These are phyloP conservation scores for Paramecium octaurelia DNA, from an alignment of 73 alveolate species.

Conservation along the genomic window DNA sequence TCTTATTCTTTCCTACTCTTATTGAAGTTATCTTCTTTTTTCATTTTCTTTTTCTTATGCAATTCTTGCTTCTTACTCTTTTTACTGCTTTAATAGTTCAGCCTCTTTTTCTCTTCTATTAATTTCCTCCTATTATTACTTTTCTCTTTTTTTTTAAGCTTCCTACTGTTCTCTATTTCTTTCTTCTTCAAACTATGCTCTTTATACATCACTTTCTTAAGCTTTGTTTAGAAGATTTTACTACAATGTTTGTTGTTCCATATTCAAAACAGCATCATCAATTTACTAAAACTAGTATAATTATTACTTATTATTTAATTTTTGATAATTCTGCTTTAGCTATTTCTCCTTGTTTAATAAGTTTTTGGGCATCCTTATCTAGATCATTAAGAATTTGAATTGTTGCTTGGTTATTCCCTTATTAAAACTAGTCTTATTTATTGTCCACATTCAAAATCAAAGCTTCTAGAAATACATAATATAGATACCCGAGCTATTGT, in stretches of 20 bases:
- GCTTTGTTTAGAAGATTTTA: neutral
- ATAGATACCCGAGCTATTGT: conserved; percentile 15
- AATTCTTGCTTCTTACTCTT: neutral
- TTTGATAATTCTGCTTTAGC: neutral
- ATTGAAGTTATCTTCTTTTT: neutral
- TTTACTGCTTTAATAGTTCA: neutral
- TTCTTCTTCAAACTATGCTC: neutral
- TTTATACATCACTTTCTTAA: neutral
- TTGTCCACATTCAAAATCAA: neutral
- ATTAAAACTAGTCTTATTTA: neutral
- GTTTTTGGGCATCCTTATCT: neutral
- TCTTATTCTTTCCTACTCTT: neutral
- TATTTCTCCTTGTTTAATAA: neutral
- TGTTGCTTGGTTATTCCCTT: neutral
- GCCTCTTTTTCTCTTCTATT: neutral
- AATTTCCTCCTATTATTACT: neutral
- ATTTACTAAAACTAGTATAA: neutral
- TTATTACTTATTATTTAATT: neutral
- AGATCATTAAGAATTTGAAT: neutral
- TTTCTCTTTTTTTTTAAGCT: neutral
- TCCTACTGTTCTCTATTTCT: neutral
- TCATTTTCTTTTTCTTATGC: neutral
- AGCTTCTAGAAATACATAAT: neutral
- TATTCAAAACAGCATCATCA: neutral
- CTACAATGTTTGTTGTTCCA: neutral